phyloP scores from a whole-genome alignment of 805 yeast species.

The Kodamaea nitidulidarum region DNA sequence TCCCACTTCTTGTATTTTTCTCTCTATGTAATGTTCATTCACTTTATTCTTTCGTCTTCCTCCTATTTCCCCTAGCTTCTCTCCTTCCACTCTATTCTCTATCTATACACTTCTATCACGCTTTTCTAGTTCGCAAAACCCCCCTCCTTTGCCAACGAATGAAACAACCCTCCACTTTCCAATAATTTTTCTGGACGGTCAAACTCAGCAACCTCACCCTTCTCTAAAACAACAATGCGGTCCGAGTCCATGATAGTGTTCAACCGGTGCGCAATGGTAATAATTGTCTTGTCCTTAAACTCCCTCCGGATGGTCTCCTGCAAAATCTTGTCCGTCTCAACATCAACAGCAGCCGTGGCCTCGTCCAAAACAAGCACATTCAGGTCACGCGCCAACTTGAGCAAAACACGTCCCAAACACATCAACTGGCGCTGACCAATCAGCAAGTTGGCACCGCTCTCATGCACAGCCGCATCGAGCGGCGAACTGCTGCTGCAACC shows the following conservation, averaged over 20 bases:
- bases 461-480: conserved; percentile 35
- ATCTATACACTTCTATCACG: too few species aligned
- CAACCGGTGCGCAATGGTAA: conserved; percentile 82
- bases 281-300: conserved; percentile 70
- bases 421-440: conserved; percentile 55
- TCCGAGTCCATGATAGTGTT: conserved; percentile 83
- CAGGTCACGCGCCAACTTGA: conserved; percentile 50
- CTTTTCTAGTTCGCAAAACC: conserved; percentile 43
- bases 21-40: too few species aligned
- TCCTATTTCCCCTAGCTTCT: too few species aligned
- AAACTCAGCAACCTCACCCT: conserved; percentile 72
- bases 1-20: too few species aligned
- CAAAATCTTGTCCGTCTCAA: conserved; percentile 72
- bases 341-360: conserved; percentile 88
- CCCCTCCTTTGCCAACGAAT: conserved; percentile 76
- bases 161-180: conserved; percentile 63
- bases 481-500: conserved; percentile 26
- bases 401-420: conserved; percentile 77
- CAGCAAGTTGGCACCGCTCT: conserved; percentile 48
- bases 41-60: too few species aligned
- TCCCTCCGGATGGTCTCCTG: conserved; percentile 76
- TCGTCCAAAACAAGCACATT: conserved; percentile 69
- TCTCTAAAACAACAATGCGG: conserved; percentile 68
- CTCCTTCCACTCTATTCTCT: not conserved
- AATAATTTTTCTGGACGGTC: conserved; percentile 68